Conservation (phyloP, 495 filamentous ascomycete species). For the Penicillium psychrofluorescens region DNA sequence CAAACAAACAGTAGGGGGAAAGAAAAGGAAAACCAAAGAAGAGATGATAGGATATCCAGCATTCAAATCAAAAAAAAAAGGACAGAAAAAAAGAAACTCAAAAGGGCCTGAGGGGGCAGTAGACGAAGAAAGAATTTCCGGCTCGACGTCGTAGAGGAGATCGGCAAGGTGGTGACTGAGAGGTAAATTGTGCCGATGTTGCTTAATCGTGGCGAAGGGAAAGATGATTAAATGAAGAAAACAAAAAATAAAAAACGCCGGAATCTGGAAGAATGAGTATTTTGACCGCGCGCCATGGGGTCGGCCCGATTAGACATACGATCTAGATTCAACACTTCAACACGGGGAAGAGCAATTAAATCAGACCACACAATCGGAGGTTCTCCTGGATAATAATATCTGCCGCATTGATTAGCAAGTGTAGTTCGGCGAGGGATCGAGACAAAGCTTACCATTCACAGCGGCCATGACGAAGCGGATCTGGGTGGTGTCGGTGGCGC, state of each 20-base stretch:
- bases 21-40: constrained; percentile 23
- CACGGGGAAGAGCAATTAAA: constrained; percentile 48
- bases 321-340: constrained; percentile 30
- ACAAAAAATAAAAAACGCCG: constrained; percentile 35
- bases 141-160: constrained; percentile 30
- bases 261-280: constrained; percentile 27
- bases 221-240: constrained; percentile 7
- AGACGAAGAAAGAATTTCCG: constrained; percentile 27
- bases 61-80: constrained; percentile 25
- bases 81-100: constrained; percentile 10
- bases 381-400: constrained; percentile 99
- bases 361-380: constrained; percentile 93
- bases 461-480: constrained; percentile 99
- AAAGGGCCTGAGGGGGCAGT: constrained; percentile 6
- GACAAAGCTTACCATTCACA: constrained; percentile 75
- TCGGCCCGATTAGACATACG: constrained; percentile 24
- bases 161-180: constrained; percentile 20
- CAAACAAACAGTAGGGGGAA: constrained; percentile 13
- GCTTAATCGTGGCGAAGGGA: constrained; percentile 1
- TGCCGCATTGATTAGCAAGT: constrained; percentile 21
- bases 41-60: constrained; percentile 38
- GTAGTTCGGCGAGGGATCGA: neutral
- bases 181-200: constrained; percentile 4
- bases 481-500: constrained; percentile 95
- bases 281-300: constrained; percentile 20